Percentiles rank a stretch among this genome's conserved stretches.
Conservation (phyloP, 2,329 filamentous ascomycete genomes). For the Ophiostoma tasmaniense region DNA sequence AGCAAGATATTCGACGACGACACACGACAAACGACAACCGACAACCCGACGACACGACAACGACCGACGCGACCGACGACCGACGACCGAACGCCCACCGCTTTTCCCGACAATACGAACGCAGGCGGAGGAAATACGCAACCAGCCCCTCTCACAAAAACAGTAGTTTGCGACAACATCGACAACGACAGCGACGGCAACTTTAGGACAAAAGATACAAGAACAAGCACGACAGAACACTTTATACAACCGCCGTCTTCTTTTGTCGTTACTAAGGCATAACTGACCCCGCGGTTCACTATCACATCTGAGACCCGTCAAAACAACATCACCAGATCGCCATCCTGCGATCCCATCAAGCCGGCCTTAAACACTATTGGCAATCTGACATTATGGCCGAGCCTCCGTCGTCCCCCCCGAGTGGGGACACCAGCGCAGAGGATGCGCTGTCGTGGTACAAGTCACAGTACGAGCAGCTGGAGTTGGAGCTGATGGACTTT, state of each 20-base stretch:
- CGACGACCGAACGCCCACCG: conserved; percentile 7
- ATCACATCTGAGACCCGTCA: not conserved
- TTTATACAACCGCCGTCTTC: not conserved
- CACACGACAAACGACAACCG: not conserved
- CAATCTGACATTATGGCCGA: conserved; percentile 28
- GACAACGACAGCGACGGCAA: not conserved
- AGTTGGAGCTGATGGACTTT: conserved; percentile 86
- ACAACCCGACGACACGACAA: conserved; percentile 1
- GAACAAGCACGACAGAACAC: not conserved
- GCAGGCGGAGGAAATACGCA: not conserved
- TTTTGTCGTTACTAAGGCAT: not conserved
- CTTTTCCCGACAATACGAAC: conserved; percentile 1
- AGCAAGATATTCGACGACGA: conserved; percentile 3
- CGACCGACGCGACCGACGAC: conserved; percentile 10
- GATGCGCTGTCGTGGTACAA: conserved; percentile 93
- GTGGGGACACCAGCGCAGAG: conserved; percentile 48
- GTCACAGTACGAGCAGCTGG: conserved; percentile 84
- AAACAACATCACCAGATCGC: conserved; percentile 7
- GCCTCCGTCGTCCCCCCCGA: conserved; percentile 54
- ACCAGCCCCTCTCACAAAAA: not conserved
- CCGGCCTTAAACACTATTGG: not conserved
- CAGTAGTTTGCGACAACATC: conserved; percentile 10
- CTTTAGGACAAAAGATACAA: conserved; percentile 1
- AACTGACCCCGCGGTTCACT: not conserved
- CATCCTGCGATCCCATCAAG: not conserved